Conservation (phyloP, 371 early-diverging fungal species). For the Apophysomyces sp. region DNA sequence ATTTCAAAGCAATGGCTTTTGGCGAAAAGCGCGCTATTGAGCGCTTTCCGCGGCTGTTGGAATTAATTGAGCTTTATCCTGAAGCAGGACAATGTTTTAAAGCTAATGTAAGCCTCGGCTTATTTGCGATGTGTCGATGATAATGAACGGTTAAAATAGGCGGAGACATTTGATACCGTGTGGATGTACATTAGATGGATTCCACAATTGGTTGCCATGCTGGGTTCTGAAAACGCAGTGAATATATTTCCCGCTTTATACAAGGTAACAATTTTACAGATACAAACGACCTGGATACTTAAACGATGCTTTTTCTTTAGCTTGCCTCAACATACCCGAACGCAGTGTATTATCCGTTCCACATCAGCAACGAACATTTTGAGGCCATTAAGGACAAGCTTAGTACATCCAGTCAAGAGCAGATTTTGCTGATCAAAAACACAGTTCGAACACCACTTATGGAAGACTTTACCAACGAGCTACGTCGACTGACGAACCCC, state of each 20-base stretch:
- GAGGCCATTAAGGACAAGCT: conserved; percentile 29
- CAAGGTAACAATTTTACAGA: conserved; percentile 19
- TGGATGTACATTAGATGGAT: conserved; percentile 81
- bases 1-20: conserved; percentile 48
- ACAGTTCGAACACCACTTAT: conserved; percentile 47
- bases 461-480: conserved; percentile 60
- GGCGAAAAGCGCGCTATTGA: conserved; percentile 50
- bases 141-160: conserved; percentile 2
- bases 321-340: conserved; percentile 65
- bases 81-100: conserved; percentile 32
- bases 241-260: conserved; percentile 41
- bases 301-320: conserved; percentile 13
- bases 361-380: conserved; percentile 71
- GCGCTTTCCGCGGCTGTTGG: conserved; percentile 68
- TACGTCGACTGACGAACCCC: conserved; percentile 70
- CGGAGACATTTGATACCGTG: conserved; percentile 20
- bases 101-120: conserved; percentile 14
- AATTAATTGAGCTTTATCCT: conserved; percentile 61
- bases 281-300: neutral
- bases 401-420: conserved; percentile 14
- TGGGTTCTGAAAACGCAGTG: conserved; percentile 49
- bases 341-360: conserved; percentile 69
- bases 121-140: neutral
- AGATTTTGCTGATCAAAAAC: conserved; percentile 40
- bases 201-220: conserved; percentile 72